Evolutionary conservation across 305 asterid genomes (phyloP).

Genomic region (Plantago lanceolata): DNA sequence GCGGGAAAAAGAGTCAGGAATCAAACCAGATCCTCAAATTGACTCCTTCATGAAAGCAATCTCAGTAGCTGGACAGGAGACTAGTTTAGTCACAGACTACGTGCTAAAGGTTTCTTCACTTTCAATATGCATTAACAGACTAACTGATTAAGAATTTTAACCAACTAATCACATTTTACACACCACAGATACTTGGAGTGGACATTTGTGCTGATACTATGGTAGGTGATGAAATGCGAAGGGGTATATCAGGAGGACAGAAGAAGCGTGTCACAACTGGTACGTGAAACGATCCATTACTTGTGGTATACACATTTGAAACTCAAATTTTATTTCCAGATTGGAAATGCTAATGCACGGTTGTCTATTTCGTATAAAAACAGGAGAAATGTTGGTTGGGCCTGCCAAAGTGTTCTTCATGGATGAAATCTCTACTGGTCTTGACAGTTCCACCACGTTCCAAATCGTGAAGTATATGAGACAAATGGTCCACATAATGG

Average conservation of each 20-base stretch:
- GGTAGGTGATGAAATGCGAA: constrained; percentile 26
- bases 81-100: constrained; percentile 84
- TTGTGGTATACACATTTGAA: neutral
- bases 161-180: neutral
- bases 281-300: neutral
- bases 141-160: neutral
- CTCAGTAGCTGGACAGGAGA: constrained; percentile 82
- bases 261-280: constrained; percentile 18
- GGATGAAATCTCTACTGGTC: constrained; percentile 50
- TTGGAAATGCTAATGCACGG: neutral
- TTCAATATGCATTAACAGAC: neutral
- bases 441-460: constrained; percentile 47
- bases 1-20: constrained; percentile 77
- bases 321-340: neutral
- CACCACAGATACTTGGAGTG: constrained; percentile 22
- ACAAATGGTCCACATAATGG: constrained; percentile 43
- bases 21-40: constrained; percentile 86
- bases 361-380: neutral
- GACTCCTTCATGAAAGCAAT: constrained; percentile 96
- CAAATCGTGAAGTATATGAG: constrained; percentile 39
- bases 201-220: constrained; percentile 24
- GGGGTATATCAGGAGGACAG: constrained; percentile 20
- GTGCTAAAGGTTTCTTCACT: constrained; percentile 62
- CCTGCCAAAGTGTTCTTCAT: constrained; percentile 45
- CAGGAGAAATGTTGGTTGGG: constrained; percentile 54